Evolutionary conservation across 345 rosid genomes (phyloP).

Genomic region (Psidium guajava): DNA sequence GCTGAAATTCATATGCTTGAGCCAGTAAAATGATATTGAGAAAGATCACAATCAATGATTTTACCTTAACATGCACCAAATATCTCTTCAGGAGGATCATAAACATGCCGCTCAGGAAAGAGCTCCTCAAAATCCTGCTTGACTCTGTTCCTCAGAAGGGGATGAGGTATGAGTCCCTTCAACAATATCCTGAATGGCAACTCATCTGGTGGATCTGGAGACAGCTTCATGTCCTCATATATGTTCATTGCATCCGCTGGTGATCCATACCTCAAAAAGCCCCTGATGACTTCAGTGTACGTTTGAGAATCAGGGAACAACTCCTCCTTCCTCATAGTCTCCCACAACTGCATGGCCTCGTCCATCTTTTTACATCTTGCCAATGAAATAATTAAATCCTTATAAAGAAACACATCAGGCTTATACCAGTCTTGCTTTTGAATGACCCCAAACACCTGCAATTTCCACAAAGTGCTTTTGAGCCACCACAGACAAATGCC

Average conservation of each 20-base stretch:
- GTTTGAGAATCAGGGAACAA: conserved; percentile 85
- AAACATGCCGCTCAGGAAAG: conserved; percentile 78
- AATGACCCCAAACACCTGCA: conserved; percentile 64
- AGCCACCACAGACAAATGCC: neutral
- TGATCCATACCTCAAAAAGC: conserved; percentile 71
- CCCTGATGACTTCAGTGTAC: conserved; percentile 77
- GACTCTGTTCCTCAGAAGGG: conserved; percentile 78
- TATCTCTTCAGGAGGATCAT: conserved; percentile 90
- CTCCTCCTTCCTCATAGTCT: conserved; percentile 57
- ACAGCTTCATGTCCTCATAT: conserved; percentile 85
- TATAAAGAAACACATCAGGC: conserved; percentile 73
- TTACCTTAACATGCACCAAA: conserved; percentile 55
- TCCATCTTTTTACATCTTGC: conserved; percentile 66
- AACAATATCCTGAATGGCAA: conserved; percentile 80
- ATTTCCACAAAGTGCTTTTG: neutral
- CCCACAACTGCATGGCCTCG: conserved; percentile 71
- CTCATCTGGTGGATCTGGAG: conserved; percentile 90
- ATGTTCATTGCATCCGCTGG: conserved; percentile 93
- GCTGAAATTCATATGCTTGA: neutral
- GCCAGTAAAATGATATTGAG: neutral
- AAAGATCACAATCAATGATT: neutral
- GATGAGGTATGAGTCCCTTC: conserved; percentile 85
- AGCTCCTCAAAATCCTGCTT: conserved; percentile 90
- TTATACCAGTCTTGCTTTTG: conserved; percentile 77
- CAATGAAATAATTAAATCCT: conserved; percentile 69